Evolutionary conservation across 768 basidiomycete genomes (phyloP), one percentile per base, ranked within the genome.

Genomic region (Serendipita sp.): DNA sequence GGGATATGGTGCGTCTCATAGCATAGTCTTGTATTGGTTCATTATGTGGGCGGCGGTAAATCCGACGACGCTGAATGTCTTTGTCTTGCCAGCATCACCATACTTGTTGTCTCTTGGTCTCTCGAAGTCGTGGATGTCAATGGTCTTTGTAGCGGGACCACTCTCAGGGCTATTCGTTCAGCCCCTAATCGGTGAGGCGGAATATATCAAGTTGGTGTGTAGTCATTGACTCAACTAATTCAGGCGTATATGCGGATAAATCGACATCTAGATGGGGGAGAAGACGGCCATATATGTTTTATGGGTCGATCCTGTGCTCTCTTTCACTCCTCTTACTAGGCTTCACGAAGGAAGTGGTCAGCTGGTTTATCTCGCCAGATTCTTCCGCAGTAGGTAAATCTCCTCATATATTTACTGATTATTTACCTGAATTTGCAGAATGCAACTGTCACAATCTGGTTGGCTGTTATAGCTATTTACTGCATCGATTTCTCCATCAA

Each of bases 101-200:
- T 97, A 95, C 72, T 79, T 97, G 1, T 77, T 93, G 61, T 90
- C 90, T 0, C 82, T 96, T 0, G 94, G 94, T 14, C 75, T 96
- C 13, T 82, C 86, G 1, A 95, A 91, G 72, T 85, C 88, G 2
- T 77, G 79, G 64, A 90, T 96, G 83, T 86, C 92, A 0, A 77
- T 90, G 22, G 94, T 96, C 11, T 93, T 98, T 71, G 78, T 95
- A 48, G 94, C 94, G 1, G 94, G 93, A 0, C 94, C 91, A 1
- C 74, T 94, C 4, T 90, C 88, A 0, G 94, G 93, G 1, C 79
- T 98, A 22, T 76, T 97, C 50, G 87, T 95, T 66, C 94, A 97
- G 69, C 95, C 93, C 0, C 71, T 94, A 44, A 90, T 95, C 67
- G 89, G 90, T 81, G 65, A 42, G 70, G 64, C n/a, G n/a, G n/a